Percentiles rank a stretch among this genome's conserved stretches.
Evolutionary conservation across 139 green algal genomes (phyloP).

Genomic region (Chlorella sp.): DNA sequence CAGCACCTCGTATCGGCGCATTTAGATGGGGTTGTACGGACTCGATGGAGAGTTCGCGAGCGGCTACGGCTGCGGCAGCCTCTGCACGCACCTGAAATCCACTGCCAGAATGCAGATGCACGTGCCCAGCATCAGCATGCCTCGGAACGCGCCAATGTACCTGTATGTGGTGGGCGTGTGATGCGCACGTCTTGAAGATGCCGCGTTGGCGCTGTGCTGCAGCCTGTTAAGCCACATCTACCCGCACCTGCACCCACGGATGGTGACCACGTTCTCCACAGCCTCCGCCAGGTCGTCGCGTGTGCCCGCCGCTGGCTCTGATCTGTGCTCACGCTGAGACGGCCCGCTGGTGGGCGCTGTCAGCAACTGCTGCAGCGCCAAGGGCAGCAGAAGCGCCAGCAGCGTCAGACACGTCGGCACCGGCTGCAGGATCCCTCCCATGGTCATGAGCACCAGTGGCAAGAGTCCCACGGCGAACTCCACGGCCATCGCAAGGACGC

Average conservation of each 20-base stretch:
- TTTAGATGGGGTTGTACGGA: not conserved
- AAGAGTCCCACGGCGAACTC: too few relatives aligned
- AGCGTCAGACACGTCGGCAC: not conserved
- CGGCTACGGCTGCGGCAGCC: not conserved
- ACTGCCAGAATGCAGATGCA: conserved; percentile 83
- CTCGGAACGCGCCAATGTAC: conserved; percentile 40
- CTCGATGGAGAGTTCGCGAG: not conserved
- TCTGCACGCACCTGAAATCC: conserved; percentile 60
- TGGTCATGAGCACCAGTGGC: not conserved
- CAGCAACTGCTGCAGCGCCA: not conserved
- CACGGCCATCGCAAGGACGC: too few relatives aligned
- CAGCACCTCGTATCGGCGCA: not conserved
- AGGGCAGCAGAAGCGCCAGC: not conserved
- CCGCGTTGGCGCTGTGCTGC: not conserved
- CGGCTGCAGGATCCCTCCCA: not conserved
- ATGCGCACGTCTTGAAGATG: not conserved
- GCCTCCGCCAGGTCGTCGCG: not conserved
- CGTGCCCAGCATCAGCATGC: conserved; percentile 66
- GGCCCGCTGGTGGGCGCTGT: not conserved
- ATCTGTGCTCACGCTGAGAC: not conserved
- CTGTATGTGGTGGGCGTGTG: not conserved
- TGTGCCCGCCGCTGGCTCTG: not conserved
- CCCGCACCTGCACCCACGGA: not conserved
- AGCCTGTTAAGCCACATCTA: not conserved
- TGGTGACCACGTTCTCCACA: not conserved